Conservation (phyloP, 73 alveolate species). For the Paramecium sexaurelia region DNA sequence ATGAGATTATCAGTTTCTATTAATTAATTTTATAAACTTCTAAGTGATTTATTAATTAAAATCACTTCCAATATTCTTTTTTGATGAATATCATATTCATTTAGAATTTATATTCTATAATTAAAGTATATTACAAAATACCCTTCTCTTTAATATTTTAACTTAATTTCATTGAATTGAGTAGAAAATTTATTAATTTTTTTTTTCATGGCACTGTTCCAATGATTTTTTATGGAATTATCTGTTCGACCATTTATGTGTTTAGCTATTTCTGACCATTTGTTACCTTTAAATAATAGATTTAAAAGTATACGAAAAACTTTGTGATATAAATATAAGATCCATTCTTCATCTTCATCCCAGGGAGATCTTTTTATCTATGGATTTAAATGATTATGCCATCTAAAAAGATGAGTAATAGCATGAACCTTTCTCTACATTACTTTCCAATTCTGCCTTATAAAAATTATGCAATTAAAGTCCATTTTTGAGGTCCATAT, state of each 20-base stretch:
- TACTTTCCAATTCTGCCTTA: slow-evolving; percentile 78
- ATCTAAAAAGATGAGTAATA: slow-evolving; percentile 82
- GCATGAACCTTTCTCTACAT: slow-evolving; percentile 71
- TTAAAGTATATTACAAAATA: not conserved
- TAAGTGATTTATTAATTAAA: not conserved
- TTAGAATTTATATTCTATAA: not conserved
- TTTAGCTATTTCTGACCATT: slow-evolving; percentile 85
- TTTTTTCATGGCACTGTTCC: slow-evolving; percentile 89
- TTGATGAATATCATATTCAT: not conserved
- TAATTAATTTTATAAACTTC: not conserved
- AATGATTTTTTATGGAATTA: slow-evolving; percentile 86
- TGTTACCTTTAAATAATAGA: slow-evolving; percentile 64
- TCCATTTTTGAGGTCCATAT: slow-evolving; percentile 89
- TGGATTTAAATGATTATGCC: slow-evolving; percentile 98
- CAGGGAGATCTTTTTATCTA: slow-evolving; percentile 88
- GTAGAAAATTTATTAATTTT: slow-evolving; percentile 63
- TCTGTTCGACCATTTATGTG: slow-evolving; percentile 85
- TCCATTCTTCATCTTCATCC: slow-evolving; percentile 94
- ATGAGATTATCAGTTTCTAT: not conserved
- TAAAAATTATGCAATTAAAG: slow-evolving; percentile 80
- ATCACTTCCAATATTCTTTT: not conserved
- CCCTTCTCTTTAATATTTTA: slow-evolving; percentile 1
- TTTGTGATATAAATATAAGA: slow-evolving; percentile 79
- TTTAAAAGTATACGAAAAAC: slow-evolving; percentile 10
- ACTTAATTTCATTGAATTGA: slow-evolving; percentile 8